Base-by-base conservation (phyloP, 2,329 filamentous ascomycete species). In the Cyphellophora attinorum region DNA sequence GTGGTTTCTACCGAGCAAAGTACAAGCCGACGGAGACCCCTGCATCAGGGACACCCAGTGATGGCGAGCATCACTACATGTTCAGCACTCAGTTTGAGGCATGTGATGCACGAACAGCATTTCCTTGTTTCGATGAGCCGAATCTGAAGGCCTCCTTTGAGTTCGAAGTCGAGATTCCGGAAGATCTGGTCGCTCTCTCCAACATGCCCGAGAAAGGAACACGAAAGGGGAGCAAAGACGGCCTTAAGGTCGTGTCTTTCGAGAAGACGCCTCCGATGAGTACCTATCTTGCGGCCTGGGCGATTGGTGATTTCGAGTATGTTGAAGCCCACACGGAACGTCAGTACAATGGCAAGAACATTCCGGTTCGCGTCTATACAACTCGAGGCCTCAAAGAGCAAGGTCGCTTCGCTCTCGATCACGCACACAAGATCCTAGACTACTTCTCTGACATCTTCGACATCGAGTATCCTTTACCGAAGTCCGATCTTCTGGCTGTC, bases 111-210 rank as follows among this genome's bases (percentile, higher is more conserved):
- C 81, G 91, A 46, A 74, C 88, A 47, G 89, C 91, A 6, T 95
- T 98, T 63, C 91, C 91, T 31, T 98, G 91, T 65, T 96, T 96
- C 54, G 91, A 98, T 55, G 91, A 98, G 65, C 91, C 91, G 27
- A 94, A 93, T 53, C 72, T 96, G 45, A 98, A 98, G 65, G 85
- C 91, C 8, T 89, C 86, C 2, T 96, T 95, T 54, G 88, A 95
- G 58, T 83, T 98, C 40, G 74, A 86, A 52, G 81, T 98, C 44
- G 89, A 96, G 64, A 74, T 95, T 30, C 89, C 91, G 11, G 79
- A 81, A 30, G 85, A 89, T 47, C 81, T 91, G 59, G 79, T 85
- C 27, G 91, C 86, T 11, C 68, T 96, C 29, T 93, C 85, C 65
- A 96, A 96, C 64, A 96, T 95, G 89, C 86, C 85, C 3, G 79